phyloP scores from a whole-genome alignment of 371 early-diverging fungal genomes.

The Coemansia sp. region DNA sequence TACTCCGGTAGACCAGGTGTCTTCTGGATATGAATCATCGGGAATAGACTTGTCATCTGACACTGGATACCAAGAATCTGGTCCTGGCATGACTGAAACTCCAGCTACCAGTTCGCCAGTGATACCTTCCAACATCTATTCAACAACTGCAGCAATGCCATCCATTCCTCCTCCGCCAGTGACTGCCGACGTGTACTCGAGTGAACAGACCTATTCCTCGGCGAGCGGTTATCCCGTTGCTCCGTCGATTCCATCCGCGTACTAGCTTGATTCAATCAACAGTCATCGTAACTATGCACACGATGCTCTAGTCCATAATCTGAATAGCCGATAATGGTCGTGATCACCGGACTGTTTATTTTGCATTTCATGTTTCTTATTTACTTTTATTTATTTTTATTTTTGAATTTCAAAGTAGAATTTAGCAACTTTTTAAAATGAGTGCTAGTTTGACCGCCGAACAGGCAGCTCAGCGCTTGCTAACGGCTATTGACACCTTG shows the following conservation, averaged over 20 bases:
- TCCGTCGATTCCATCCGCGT: background rate
- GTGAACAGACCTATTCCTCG: background rate
- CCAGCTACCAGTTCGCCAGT: background rate
- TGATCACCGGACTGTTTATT: background rate
- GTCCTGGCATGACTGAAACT: background rate
- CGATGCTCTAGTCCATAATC: no score
- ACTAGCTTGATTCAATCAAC: background rate
- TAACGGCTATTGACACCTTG: slow-evolving; percentile 14
- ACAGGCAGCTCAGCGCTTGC: slow-evolving; percentile 35
- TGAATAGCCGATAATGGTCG: no score
- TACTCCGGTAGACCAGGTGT: background rate
- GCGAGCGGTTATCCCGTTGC: background rate
- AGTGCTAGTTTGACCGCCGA: slow-evolving; percentile 13
- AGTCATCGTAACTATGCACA: no score
- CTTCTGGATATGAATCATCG: background rate
- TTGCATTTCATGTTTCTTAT: background rate
- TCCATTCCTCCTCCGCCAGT: background rate
- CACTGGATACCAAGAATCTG: background rate
- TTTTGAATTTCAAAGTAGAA: background rate
- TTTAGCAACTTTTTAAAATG: background rate
- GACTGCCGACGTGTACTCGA: background rate
- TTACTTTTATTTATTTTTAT: background rate
- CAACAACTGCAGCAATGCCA: background rate
- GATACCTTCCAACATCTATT: background rate
- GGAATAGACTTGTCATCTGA: background rate